Evolutionary conservation across 1,284 basidiomycete genomes (phyloP), one percentile per base, ranked within the genome.

Genomic region (Trametes polyzona): DNA sequence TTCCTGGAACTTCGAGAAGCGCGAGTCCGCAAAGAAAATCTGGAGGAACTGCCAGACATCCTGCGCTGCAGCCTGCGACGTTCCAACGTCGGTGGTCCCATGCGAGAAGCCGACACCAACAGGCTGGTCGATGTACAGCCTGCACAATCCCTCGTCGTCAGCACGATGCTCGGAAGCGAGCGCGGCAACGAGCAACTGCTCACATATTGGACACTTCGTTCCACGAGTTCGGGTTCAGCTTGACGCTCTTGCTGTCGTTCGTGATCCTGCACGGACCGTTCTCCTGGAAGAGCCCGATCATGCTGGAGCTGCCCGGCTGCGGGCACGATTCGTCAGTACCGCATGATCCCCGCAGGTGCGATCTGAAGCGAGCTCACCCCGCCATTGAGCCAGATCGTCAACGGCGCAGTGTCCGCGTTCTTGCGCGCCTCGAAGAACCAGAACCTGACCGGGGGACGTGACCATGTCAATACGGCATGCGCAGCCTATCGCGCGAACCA

Each of bases 251-350:
- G 57, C 78, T 82, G 58, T 86, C 82, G 47, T 83, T 83, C 39
- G 76, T 81, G 60, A 87, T 83, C 11, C 80, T 76, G 69, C 87
- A 89, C 2, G 87, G 84, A 2, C 84, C 83, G 42, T 80, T 72
- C 65, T 86, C 87, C 61, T 88, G 85, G 65, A 88, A 80, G 12
- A 89, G 75, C n/a, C 87, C 87, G 46, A 87, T 79, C 82, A 87
- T 86, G 50, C 81, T 83, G 6, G 83, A 87, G 61, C 80, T 83
- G 58, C 86, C 87, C 4, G 87, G 84, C 79, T 77, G 74, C 55
- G 6, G 21, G 30, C n/a, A 10, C 36, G 1, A 33, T 48, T n/a
- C 42, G 14, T 47, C 33, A 47, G 33, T 16, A 12, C 14, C 10
- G 16, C 30, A 16, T 5, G 8, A 12, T 26, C 30, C n/a, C 26